Conservation (phyloP, 2,329 filamentous ascomycete species). For the Talaromyces sp. region DNA sequence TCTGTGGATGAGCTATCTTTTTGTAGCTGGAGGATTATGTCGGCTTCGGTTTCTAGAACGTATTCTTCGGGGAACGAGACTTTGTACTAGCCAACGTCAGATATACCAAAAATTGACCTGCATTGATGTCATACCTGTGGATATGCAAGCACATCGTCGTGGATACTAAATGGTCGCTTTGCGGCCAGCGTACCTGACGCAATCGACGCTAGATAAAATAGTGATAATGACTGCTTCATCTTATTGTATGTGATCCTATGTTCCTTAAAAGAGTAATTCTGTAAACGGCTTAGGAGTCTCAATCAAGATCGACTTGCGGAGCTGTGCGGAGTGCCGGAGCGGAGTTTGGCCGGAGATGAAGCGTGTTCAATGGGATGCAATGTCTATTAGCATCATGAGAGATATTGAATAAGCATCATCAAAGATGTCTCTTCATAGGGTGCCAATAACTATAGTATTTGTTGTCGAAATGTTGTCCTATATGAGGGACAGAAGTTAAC, state of each 20-base stretch:
- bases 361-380: background rate
- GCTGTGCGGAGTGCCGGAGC: background rate
- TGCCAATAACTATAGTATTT: background rate
- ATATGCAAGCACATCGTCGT: conserved; percentile 82
- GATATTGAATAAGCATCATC: background rate
- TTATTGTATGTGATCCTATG: background rate
- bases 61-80: conserved; percentile 71
- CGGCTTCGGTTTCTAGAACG: conserved; percentile 68
- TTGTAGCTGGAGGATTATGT: conserved; percentile 49
- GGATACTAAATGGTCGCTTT: conserved; percentile 71
- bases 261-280: background rate
- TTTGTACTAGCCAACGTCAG: conserved; percentile 61
- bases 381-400: background rate
- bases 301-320: background rate
- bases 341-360: background rate
- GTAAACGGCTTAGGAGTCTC: background rate
- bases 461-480: background rate
- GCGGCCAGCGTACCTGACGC: conserved; percentile 45
- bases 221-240: conserved; percentile 30
- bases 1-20: conserved; percentile 21
- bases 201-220: conserved; percentile 32
- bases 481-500: background rate
- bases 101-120: background rate
- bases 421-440: background rate
- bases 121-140: conserved; percentile 63